These are phyloP conservation scores for Leishmania aethiopica DNA, from an alignment of 208 protist species.

Conservation along the genomic window DNA sequence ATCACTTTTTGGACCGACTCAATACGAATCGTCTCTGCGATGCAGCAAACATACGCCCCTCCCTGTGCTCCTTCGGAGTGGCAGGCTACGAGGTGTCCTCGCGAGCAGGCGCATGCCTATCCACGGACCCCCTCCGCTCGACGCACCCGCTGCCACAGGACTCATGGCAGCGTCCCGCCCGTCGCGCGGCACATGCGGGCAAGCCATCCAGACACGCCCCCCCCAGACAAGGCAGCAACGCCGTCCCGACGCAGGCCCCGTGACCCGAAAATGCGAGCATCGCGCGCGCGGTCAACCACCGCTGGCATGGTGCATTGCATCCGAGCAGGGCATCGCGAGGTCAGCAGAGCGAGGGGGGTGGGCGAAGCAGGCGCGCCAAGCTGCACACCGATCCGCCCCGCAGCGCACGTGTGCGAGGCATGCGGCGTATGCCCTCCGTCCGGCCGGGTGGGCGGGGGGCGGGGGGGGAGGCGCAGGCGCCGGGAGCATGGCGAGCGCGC, in stretches of 20 bases:
- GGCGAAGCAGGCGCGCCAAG: background rate
- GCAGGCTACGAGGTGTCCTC: background rate
- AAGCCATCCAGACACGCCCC: too few relatives aligned
- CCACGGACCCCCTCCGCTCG: background rate
- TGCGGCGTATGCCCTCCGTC: background rate
- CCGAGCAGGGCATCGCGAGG: too few relatives aligned
- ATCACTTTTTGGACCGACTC: background rate
- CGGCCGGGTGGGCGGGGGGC: background rate
- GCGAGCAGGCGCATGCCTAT: background rate
- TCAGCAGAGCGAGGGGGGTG: background rate
- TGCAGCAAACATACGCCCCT: background rate
- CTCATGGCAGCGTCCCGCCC: background rate
- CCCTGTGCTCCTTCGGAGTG: background rate
- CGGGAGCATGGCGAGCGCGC: background rate
- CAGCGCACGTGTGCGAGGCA: background rate
- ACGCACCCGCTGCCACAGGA: background rate
- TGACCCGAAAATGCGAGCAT: too few relatives aligned
- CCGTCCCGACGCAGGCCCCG: too few relatives aligned
- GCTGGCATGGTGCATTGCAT: too few relatives aligned
- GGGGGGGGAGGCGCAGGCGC: background rate
- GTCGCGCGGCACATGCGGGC: too few relatives aligned
- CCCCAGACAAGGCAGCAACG: too few relatives aligned
- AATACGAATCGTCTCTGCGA: background rate
- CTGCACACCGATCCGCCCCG: background rate
- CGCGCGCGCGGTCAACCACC: too few relatives aligned